Evolutionary conservation across 345 rosid species (phyloP).

Genomic region (Salix udensis): DNA sequence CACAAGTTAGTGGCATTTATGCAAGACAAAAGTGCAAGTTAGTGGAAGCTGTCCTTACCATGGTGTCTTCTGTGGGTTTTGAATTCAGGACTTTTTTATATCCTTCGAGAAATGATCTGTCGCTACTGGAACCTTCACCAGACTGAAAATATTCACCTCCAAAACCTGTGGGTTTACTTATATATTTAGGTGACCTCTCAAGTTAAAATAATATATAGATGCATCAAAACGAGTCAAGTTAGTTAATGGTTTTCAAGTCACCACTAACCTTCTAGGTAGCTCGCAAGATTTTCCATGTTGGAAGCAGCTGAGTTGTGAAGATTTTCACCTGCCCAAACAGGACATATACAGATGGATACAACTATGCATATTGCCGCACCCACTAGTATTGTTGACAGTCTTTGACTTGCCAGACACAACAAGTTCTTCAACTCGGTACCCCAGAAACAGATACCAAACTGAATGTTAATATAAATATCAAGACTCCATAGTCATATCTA

Average conservation of each 20-base stretch:
- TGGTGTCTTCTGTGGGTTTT: conserved; percentile 25
- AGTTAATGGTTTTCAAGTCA: neutral
- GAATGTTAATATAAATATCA: conserved; percentile 37
- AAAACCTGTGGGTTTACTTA: conserved; percentile 15
- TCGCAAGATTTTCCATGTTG: conserved; percentile 25
- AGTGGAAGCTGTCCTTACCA: conserved; percentile 16
- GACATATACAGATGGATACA: conserved; percentile 17
- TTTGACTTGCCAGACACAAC: conserved; percentile 15
- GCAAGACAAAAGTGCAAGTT: neutral
- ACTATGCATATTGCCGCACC: conserved; percentile 28
- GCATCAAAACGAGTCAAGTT: neutral
- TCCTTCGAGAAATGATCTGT: conserved; percentile 14
- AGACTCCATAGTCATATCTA: conserved; percentile 39
- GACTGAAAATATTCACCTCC: conserved; percentile 14
- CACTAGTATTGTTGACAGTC: conserved; percentile 19
- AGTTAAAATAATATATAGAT: neutral
- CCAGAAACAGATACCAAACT: conserved; percentile 31
- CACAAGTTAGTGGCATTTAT: neutral
- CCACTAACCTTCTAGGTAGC: conserved; percentile 21
- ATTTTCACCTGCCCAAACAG: conserved; percentile 34
- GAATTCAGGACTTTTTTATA: conserved; percentile 25
- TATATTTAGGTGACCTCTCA: neutral
- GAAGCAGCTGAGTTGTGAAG: conserved; percentile 24
- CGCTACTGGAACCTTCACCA: neutral
- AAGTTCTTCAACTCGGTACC: conserved; percentile 19